A percentile compares a stretch with the other conserved stretches of the same genome.
These are phyloP conservation scores for Diplogelasinospora grovesii DNA, from an alignment of 495 filamentous ascomycete species.

Conservation along the genomic window DNA sequence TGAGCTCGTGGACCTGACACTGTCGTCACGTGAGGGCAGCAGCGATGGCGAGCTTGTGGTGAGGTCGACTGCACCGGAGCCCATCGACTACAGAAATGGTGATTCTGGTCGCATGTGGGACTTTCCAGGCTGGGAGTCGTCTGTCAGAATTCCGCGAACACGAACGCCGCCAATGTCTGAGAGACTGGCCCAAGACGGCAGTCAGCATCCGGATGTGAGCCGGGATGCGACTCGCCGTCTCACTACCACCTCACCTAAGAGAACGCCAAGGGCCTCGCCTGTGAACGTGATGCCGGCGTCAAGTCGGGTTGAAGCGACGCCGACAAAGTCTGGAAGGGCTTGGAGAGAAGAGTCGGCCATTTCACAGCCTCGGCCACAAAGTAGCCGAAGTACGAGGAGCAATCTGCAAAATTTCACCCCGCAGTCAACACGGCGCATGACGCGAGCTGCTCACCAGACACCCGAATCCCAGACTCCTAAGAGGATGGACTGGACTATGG, in stretches of 20 bases:
- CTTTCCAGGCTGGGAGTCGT: too few species aligned
- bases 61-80: too few species aligned
- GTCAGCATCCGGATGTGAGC: neutral
- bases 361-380: neutral
- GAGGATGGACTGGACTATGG: conserved; percentile 28
- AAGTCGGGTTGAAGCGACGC: too few species aligned
- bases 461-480: conserved; percentile 28
- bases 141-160: neutral
- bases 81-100: too few species aligned
- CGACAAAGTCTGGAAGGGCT: too few species aligned
- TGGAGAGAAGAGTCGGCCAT: too few species aligned
- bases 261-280: neutral
- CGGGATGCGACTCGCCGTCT: neutral
- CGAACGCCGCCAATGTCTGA: too few species aligned
- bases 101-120: too few species aligned
- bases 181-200: too few species aligned
- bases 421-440: conserved; percentile 2
- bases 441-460: conserved; percentile 19
- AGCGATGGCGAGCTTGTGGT: too few species aligned
- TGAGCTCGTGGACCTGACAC: too few species aligned
- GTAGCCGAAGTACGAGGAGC: neutral
- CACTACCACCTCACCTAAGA: neutral
- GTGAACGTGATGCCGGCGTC: neutral
- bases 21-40: too few species aligned
- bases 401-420: conserved; percentile 5